phyloP scores from a whole-genome alignment of 1,284 basidiomycete genomes.

The Sporisorium exsertum region DNA sequence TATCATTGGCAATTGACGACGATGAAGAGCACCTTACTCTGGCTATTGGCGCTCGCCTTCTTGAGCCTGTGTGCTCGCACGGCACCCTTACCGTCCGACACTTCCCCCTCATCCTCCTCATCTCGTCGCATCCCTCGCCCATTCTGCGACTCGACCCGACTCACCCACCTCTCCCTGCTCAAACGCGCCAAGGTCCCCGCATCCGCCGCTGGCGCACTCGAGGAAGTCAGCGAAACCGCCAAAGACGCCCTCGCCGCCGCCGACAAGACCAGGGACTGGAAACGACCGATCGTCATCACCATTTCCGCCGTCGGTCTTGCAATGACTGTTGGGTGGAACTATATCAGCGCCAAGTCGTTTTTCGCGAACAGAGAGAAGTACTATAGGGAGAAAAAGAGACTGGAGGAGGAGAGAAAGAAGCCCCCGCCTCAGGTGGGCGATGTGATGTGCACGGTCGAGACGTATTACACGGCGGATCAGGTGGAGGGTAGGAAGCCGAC shows the following conservation, averaged over 20 bases:
- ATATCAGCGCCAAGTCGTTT: conserved; percentile 26
- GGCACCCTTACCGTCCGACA: conserved; percentile 9
- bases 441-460: conserved; percentile 25
- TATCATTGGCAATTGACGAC: neutral
- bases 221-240: neutral
- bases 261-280: conserved; percentile 23
- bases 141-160: neutral
- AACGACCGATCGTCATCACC: conserved; percentile 24
- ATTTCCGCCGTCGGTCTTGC: conserved; percentile 12
- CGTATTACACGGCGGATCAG: conserved; percentile 27
- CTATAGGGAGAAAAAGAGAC: neutral
- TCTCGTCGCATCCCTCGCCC: neutral
- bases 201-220: neutral
- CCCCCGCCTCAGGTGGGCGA: conserved; percentile 33
- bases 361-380: conserved; percentile 14
- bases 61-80: conserved; percentile 21
- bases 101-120: neutral
- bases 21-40: conserved; percentile 23
- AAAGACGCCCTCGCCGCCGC: neutral
- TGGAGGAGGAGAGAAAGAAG: conserved; percentile 15
- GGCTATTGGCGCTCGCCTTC: conserved; percentile 5
- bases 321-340: conserved; percentile 36
- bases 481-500: conserved; percentile 29
- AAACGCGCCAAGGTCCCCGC: no score
- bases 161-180: no score